Evolutionary conservation across 768 basidiomycete species (phyloP), one percentile per base, ranked within the genome.

Genomic region (Phlegmacium glaucopus): DNA sequence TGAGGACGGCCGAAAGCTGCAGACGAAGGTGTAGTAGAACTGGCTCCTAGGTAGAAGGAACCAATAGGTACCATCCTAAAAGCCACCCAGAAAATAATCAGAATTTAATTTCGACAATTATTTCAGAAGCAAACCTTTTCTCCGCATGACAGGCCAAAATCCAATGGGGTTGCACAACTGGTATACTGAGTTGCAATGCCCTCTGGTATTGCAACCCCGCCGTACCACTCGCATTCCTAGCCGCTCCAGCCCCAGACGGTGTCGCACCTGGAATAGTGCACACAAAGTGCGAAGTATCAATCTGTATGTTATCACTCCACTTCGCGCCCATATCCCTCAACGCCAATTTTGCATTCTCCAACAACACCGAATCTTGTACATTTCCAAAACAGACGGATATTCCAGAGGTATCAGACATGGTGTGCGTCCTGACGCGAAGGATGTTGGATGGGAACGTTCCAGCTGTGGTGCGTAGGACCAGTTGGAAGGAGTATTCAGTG

Each of bases 241-340:
- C 72, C 0, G 75, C 75, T 48, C 72, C 75, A 9, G 81, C 81
- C 27, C 80, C 85, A 9, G 64, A 57, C 0, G 82, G 79, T 0
- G 82, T 84, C 9, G 82, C 77, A 1, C 84, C 86, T 3, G 94
- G 92, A 0, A 89, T 92, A 13, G 93, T 95, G 62, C 94, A 95
- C 35, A 97, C 94, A 55, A 96, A 99, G 66, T 99, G 95, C 0
- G 94, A 97, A 9, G 95, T 98, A 61, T 99, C 95, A 48, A 98
- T 94, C 70, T 94, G 90, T 34, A 99, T 94, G 59, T 83, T 87
- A 54, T 94, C 87, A 58, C 84, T 90, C 85, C 87, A 94, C 54
- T 87, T 87, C 0, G 91, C 95, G 35, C 77, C 79, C 88, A 98
- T 96, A 57, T 89, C 84, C 39, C 76, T 63, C 44, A 99, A 67